These are phyloP conservation scores for Colletotrichum spinosum DNA, from an alignment of 2,329 filamentous ascomycete genomes.

Conservation along the genomic window DNA sequence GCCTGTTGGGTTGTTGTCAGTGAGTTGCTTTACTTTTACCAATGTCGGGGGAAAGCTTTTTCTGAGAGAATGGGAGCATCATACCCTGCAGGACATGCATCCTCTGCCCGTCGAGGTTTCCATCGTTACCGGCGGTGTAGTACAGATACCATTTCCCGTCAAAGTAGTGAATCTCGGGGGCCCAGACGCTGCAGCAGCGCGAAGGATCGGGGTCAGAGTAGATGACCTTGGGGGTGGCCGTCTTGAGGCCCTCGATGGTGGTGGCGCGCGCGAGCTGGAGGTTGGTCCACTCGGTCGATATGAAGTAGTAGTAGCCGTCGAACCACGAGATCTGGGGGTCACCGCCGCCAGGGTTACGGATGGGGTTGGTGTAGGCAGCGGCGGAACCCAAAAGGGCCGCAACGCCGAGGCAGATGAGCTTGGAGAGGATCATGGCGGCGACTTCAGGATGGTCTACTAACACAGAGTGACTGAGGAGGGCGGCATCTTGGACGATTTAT, in stretches of 20 bases:
- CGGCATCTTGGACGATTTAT: background rate
- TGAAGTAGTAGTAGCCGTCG: slow-evolving; percentile 67
- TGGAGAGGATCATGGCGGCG: slow-evolving; percentile 17
- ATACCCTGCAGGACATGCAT: slow-evolving; percentile 63
- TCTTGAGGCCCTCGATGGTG: slow-evolving; percentile 67
- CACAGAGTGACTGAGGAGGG: background rate
- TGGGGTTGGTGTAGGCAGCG: slow-evolving; percentile 61
- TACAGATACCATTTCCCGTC: slow-evolving; percentile 66
- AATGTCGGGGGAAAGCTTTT: too few species aligned
- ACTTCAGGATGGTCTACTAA: background rate
- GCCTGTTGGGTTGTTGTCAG: slow-evolving; percentile 46
- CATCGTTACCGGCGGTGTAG: slow-evolving; percentile 62
- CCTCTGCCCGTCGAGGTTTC: slow-evolving; percentile 61
- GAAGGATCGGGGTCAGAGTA: slow-evolving; percentile 59
- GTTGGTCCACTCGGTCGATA: slow-evolving; percentile 67
- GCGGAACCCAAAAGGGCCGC: slow-evolving; percentile 37
- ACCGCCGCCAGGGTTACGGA: slow-evolving; percentile 60
- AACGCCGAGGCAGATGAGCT: slow-evolving; percentile 20
- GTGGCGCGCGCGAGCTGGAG: slow-evolving; percentile 65
- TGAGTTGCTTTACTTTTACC: too few species aligned
- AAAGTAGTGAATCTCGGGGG: slow-evolving; percentile 66
- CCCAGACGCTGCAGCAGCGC: slow-evolving; percentile 68
- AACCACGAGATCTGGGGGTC: slow-evolving; percentile 65
- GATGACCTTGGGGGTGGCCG: slow-evolving; percentile 60
- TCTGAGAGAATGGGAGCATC: background rate